These are phyloP conservation scores for Globisporangium camurandrum DNA, from an alignment of 352 stramenopile genomes.

Conservation along the genomic window DNA sequence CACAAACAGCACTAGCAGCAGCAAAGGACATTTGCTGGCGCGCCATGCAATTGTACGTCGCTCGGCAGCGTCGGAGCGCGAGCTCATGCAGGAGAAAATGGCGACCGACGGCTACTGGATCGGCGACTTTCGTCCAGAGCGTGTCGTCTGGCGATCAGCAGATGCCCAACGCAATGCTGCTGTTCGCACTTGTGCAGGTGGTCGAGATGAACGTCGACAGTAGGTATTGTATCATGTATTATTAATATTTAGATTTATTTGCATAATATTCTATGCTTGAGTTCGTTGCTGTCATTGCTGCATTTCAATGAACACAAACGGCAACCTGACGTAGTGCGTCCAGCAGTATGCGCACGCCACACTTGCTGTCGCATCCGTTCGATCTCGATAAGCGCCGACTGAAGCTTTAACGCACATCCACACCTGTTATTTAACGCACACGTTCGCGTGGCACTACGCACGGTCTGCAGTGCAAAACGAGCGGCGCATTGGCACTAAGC, in stretches of 20 bases:
- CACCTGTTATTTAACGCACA: constrained; percentile 57
- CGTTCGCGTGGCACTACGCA: constrained; percentile 67
- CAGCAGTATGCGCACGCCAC: no score
- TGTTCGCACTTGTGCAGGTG: no score
- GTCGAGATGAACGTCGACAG: no score
- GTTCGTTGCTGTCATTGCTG: no score
- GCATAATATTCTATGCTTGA: no score
- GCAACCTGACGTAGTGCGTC: no score
- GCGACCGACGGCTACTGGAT: constrained; percentile 75
- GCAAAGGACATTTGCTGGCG: constrained; percentile 11
- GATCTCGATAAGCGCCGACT: constrained; percentile 73
- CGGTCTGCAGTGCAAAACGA: constrained; percentile 34
- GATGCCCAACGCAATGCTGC: no score
- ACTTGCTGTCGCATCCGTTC: constrained; percentile 75
- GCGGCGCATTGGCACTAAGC: no score
- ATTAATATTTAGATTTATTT: no score
- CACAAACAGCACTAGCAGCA: constrained; percentile 4
- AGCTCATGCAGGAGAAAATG: constrained; percentile 47
- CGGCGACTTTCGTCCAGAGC: constrained; percentile 53
- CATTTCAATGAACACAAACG: no score
- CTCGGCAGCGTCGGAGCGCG: constrained; percentile 24
- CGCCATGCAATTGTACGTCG: constrained; percentile 18
- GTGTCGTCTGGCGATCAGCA: no score
- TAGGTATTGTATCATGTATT: no score
- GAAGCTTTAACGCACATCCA: constrained; percentile 63